A percentile compares a stretch with the other conserved stretches of the same genome.
These are phyloP conservation scores for Plectosphaerella cucumerina DNA, from an alignment of 2,329 filamentous ascomycete genomes.

Conservation along the genomic window DNA sequence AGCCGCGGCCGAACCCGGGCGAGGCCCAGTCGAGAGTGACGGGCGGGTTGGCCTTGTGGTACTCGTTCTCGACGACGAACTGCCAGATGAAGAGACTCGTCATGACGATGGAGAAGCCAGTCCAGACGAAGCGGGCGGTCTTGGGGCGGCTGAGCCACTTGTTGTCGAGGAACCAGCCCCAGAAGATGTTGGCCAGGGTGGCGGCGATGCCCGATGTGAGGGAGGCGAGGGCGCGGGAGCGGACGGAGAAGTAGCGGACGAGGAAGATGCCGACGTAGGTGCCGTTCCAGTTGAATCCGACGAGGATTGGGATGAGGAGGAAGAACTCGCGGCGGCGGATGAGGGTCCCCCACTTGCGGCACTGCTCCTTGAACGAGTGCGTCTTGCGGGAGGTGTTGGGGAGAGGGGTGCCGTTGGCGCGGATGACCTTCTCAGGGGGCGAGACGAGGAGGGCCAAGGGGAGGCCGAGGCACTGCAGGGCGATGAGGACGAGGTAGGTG, in stretches of 20 bases:
- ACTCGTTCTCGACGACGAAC: slow-evolving; percentile 41
- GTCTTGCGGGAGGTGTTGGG: slow-evolving; percentile 29
- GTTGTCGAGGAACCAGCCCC: slow-evolving; percentile 45
- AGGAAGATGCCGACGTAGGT: slow-evolving; percentile 51
- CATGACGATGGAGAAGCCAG: slow-evolving; percentile 35
- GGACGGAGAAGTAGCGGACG: slow-evolving; percentile 47
- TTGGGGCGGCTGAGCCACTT: slow-evolving; percentile 33
- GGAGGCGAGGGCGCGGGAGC: slow-evolving; percentile 39
- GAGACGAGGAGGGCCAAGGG: slow-evolving; percentile 40
- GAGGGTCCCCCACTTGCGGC: slow-evolving; percentile 30
- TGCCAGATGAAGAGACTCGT: slow-evolving; percentile 42
- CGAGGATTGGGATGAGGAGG: slow-evolving; percentile 42
- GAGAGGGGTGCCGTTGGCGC: slow-evolving; percentile 26
- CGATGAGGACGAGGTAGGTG: slow-evolving; percentile 35
- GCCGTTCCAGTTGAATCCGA: slow-evolving; percentile 46
- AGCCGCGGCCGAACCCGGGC: slow-evolving; percentile 39
- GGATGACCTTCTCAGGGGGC: slow-evolving; percentile 39
- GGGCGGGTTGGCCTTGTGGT: slow-evolving; percentile 27
- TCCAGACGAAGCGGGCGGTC: slow-evolving; percentile 38
- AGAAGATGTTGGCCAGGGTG: slow-evolving; percentile 39
- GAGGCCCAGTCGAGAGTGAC: slow-evolving; percentile 41
- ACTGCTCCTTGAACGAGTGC: slow-evolving; percentile 24
- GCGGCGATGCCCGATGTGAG: slow-evolving; percentile 41
- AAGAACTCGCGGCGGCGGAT: slow-evolving; percentile 39
- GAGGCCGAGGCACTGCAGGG: slow-evolving; percentile 39